phyloP scores from a whole-genome alignment of 495 filamentous ascomycete species.

The Trichoderma virens region DNA sequence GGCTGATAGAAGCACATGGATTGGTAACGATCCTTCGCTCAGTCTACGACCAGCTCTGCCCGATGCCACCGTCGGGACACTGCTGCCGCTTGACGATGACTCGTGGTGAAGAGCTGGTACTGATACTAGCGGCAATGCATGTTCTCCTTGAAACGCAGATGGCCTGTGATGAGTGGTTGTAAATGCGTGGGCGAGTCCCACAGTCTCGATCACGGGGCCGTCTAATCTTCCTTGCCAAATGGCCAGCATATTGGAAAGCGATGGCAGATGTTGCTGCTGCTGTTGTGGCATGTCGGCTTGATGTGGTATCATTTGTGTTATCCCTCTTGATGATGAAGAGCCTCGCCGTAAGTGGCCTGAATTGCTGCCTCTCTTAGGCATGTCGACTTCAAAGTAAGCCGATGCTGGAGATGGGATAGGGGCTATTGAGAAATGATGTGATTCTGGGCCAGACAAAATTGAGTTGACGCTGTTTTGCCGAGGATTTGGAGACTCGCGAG shows the following conservation, averaged over 20 bases:
- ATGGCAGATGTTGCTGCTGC: slow-evolving; percentile 21
- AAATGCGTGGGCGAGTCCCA: not conserved
- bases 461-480: slow-evolving; percentile 34
- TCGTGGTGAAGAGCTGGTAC: slow-evolving; percentile 31
- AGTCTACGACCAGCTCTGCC: slow-evolving; percentile 31
- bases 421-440: slow-evolving; percentile 23
- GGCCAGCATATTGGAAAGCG: slow-evolving; percentile 29
- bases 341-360: slow-evolving; percentile 18
- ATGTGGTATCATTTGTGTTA: not conserved
- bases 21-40: slow-evolving; percentile 36
- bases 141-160: slow-evolving; percentile 8
- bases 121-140: slow-evolving; percentile 11
- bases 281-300: not conserved
- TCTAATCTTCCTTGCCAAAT: not conserved
- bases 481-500: slow-evolving; percentile 27
- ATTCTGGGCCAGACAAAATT: slow-evolving; percentile 26
- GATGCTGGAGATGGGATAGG: slow-evolving; percentile 13
- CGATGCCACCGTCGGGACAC: slow-evolving; percentile 23
- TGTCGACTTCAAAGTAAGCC: slow-evolving; percentile 17
- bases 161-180: not conserved
- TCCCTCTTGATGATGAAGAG: not conserved
- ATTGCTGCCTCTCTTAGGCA: slow-evolving; percentile 29
- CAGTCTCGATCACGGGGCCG: not conserved
- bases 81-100: slow-evolving; percentile 28
- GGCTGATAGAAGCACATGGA: slow-evolving; percentile 34